Evolutionary conservation across 1,139 yeast species (phyloP), one percentile per base, ranked within the genome.

Genomic region (Kluyveromyces sp.): DNA sequence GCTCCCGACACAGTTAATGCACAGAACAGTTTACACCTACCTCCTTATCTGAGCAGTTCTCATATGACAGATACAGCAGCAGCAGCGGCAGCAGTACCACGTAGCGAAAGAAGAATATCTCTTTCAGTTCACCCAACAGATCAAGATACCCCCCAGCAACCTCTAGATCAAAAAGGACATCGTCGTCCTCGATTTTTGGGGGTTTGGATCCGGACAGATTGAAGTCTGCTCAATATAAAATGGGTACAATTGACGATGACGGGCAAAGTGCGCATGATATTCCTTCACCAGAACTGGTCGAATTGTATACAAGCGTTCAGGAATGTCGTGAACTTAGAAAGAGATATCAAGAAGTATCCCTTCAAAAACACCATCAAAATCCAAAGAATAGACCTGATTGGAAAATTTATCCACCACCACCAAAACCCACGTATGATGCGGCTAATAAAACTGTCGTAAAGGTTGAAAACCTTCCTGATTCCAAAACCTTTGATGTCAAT

Each of bases 371-470:
- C 42, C 64, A 68, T 41, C 83, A 79, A 53, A 92, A 94, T 64
- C 98, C 98, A 1, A 89, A 89, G 63, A 90, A 92, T 64, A 57
- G 53, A 30, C 63, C 66, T 3, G 64, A 60, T 30, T 94, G 98
- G 97, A 62, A 63, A 15, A 81, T 94, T 43, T 90, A 90, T 61
- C 99, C 99, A 0, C 81, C 84, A 7, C 97, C 97, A 1, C 98
- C 98, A 8, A 81, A 81, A 51, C 97, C 98, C 1, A 81, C 94
- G 29, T 92, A 95, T 77, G 84, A 85, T 57, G 77, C 85, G 26
- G 80, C 76, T 46, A 77, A 78, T 71, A 85, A 67, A 79, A 81
- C 70, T 64, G 67, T 70, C 43, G 48, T 69, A 38, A 58, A 57
- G 31, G 68, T 65, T n/a, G 57, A 62, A 2, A 66, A 64, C 39